Evolutionary conservation across 495 filamentous ascomycete species (phyloP).

Genomic region (Daldinia decipiens): DNA sequence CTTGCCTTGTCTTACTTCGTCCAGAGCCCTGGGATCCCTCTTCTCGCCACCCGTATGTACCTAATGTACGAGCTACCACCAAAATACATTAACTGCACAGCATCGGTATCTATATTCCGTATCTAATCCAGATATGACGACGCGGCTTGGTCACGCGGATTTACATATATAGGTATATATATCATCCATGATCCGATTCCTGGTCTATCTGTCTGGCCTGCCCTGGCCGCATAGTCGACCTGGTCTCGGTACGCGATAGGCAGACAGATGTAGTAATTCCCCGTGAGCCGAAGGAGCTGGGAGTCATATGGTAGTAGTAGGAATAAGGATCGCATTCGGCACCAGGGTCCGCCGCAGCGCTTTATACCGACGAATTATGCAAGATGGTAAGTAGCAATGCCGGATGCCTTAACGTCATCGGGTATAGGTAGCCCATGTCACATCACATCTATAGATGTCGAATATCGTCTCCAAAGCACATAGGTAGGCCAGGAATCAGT

Average conservation of each 20-base stretch:
- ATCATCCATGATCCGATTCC: background rate
- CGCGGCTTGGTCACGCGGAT: background rate
- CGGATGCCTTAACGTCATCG: background rate
- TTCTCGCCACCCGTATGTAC: background rate
- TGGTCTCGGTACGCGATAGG: background rate
- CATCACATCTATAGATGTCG: background rate
- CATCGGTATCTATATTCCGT: background rate
- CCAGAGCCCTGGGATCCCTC: background rate
- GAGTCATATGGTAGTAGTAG: background rate
- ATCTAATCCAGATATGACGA: background rate
- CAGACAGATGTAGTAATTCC: background rate
- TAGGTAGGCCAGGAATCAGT: background rate
- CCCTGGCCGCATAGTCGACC: background rate
- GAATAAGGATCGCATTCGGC: background rate
- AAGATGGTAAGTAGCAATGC: background rate
- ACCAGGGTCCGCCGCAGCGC: background rate
- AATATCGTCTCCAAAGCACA: background rate
- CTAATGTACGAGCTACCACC: background rate
- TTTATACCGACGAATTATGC: background rate
- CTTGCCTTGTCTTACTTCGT: background rate
- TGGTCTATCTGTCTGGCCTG: background rate
- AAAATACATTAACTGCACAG: constrained; percentile 1
- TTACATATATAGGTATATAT: background rate
- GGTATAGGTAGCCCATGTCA: background rate
- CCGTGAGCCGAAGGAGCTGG: background rate